phyloP scores from a whole-genome alignment of 169 alveolate species.

The Theileria luwenshuni region DNA sequence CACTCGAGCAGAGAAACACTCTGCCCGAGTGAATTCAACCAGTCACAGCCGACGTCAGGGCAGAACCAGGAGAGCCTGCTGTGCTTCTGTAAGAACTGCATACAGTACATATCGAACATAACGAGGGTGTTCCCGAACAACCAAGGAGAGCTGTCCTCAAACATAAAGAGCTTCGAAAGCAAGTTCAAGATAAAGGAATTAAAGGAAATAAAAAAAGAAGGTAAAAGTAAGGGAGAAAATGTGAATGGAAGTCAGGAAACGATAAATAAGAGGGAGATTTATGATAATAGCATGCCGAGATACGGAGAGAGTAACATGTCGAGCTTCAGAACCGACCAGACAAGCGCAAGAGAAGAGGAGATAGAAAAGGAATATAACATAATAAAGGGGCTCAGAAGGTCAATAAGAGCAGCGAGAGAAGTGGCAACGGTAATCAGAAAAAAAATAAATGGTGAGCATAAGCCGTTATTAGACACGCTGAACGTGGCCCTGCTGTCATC shows the following conservation, averaged over 20 bases:
- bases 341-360: not conserved
- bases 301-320: not conserved
- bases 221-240: not conserved
- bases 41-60: not conserved
- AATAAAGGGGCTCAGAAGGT: slow-evolving; percentile 38
- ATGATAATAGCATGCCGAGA: not conserved
- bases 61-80: not conserved
- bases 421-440: slow-evolving; percentile 32
- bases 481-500: slow-evolving; percentile 61
- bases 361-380: not conserved
- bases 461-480: slow-evolving; percentile 32
- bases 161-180: not conserved
- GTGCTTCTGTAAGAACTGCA: slow-evolving; percentile 26
- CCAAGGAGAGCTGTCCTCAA: not conserved
- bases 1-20: slow-evolving; percentile 11
- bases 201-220: too few relatives aligned
- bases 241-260: not conserved
- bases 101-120: slow-evolving; percentile 11
- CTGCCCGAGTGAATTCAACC: slow-evolving; percentile 3
- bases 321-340: not conserved
- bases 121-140: slow-evolving; percentile 4
- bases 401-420: slow-evolving; percentile 58
- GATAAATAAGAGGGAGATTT: not conserved
- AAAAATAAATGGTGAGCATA: slow-evolving; percentile 10
- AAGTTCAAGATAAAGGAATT: too few relatives aligned